Evolutionary conservation across 345 rosid species (phyloP).

Genomic region (Clarkia xantiana): DNA sequence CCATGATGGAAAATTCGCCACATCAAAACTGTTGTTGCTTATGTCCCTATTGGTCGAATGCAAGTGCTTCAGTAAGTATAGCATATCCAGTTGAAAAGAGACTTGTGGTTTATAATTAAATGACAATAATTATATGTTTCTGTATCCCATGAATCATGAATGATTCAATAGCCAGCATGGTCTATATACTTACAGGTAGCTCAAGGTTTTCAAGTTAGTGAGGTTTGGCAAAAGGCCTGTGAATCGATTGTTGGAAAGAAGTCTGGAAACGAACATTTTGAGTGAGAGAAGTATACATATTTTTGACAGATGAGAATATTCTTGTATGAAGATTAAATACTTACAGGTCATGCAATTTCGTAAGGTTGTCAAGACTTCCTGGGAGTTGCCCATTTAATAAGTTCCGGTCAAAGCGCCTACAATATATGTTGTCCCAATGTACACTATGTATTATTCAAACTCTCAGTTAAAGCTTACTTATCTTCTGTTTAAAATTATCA

Average conservation of each 20-base stretch:
- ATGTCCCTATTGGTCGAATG: conserved; percentile 40
- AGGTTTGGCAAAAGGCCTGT: conserved; percentile 55
- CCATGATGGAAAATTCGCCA: conserved; percentile 52
- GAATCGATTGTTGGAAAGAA: conserved; percentile 52
- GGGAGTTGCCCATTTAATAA: conserved; percentile 39
- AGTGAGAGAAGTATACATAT: neutral
- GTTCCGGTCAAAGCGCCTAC: conserved; percentile 73
- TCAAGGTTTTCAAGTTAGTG: conserved; percentile 32
- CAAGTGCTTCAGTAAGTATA: no score
- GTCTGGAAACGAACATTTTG: conserved; percentile 24
- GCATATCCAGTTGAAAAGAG: no score
- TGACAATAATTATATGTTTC: no score
- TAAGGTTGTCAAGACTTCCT: conserved; percentile 39
- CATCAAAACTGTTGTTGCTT: conserved; percentile 54
- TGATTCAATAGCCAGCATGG: neutral
- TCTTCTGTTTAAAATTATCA: no score
- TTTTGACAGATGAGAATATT: neutral
- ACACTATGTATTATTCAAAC: no score
- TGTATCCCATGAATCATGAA: no score
- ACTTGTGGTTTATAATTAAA: no score
- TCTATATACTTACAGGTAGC: conserved; percentile 47
- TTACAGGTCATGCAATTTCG: conserved; percentile 48
- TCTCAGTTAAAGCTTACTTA: neutral
- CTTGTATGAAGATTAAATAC: conserved; percentile 9
- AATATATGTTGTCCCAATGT: conserved; percentile 8